phyloP scores from a whole-genome alignment of 805 yeast genomes.

The Hanseniaspora hatyaiensis region DNA sequence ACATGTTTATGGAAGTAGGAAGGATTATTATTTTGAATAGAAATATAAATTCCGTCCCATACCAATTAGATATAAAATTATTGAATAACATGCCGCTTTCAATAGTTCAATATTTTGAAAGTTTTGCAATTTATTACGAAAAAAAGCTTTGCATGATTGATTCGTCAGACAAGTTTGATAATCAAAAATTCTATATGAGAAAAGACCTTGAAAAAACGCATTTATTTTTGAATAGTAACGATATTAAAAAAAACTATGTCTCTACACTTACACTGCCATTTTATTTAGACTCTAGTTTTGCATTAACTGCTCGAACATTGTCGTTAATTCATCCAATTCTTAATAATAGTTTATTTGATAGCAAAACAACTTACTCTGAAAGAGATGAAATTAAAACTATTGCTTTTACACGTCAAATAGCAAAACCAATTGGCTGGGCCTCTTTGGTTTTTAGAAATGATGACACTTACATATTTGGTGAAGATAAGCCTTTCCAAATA shows the following conservation, averaged over 20 bases:
- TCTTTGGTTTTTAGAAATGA: background rate
- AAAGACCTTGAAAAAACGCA: slow-evolving; percentile 5
- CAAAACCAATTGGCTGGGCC: slow-evolving; percentile 13
- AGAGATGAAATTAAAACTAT: slow-evolving; percentile 8
- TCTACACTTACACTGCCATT: too few relatives aligned
- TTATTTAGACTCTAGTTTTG: background rate
- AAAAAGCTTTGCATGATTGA: background rate
- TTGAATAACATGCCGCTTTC: too few relatives aligned
- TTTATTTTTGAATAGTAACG: background rate
- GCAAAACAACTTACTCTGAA: slow-evolving; percentile 1
- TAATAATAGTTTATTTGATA: slow-evolving; percentile 8
- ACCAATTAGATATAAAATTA: too few relatives aligned
- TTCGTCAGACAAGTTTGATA: background rate
- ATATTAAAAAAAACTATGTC: background rate
- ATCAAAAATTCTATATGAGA: background rate
- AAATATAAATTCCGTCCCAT: background rate
- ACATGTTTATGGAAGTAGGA: background rate
- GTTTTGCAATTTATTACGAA: background rate
- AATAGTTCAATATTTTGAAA: background rate
- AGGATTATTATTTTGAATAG: background rate
- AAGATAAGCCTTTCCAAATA: background rate
- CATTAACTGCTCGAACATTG: background rate
- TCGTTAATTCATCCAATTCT: slow-evolving; percentile 8
- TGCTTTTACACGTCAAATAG: slow-evolving; percentile 7
- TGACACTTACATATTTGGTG: background rate